Conservation (phyloP, 441 rosid species). For the Populus hybrid region DNA sequence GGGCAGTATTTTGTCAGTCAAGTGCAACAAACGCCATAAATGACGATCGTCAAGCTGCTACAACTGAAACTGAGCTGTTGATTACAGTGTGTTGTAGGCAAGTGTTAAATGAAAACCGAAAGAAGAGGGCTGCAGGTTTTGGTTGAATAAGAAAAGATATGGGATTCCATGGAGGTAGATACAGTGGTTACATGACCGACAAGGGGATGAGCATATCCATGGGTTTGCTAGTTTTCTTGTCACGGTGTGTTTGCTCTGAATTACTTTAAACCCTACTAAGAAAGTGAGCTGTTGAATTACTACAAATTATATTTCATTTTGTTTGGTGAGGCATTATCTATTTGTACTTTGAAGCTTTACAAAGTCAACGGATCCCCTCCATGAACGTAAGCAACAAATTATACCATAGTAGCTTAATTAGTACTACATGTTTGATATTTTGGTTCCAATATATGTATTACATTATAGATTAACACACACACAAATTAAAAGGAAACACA, state of each 20-base stretch:
- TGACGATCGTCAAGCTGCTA: conserved; percentile 13
- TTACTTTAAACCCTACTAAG: conserved; percentile 28
- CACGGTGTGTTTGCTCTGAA: conserved; percentile 52
- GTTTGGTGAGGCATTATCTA: not conserved
- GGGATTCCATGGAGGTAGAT: conserved; percentile 30
- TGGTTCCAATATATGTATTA: not conserved
- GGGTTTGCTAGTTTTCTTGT: conserved; percentile 27
- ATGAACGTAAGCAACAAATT: not conserved
- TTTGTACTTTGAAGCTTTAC: conserved; percentile 11
- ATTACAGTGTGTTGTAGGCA: conserved; percentile 4
- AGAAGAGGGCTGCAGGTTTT: conserved; percentile 11
- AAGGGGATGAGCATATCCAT: conserved; percentile 8
- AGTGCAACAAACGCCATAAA: conserved; percentile 22
- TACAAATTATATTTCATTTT: conserved; percentile 6
- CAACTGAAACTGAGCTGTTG: conserved; percentile 27
- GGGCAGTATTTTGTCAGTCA: not conserved
- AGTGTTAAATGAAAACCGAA: conserved; percentile 19
- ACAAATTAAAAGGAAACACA: too few species aligned
- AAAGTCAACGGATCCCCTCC: conserved; percentile 31
- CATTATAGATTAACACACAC: not conserved
- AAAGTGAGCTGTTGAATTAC: conserved; percentile 67
- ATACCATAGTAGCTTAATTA: not conserved
- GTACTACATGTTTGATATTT: not conserved
- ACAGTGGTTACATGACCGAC: conserved; percentile 37
- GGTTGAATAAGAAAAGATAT: conserved; percentile 7